Conservation (phyloP, 805 yeast species). For the Candida easanensis region DNA sequence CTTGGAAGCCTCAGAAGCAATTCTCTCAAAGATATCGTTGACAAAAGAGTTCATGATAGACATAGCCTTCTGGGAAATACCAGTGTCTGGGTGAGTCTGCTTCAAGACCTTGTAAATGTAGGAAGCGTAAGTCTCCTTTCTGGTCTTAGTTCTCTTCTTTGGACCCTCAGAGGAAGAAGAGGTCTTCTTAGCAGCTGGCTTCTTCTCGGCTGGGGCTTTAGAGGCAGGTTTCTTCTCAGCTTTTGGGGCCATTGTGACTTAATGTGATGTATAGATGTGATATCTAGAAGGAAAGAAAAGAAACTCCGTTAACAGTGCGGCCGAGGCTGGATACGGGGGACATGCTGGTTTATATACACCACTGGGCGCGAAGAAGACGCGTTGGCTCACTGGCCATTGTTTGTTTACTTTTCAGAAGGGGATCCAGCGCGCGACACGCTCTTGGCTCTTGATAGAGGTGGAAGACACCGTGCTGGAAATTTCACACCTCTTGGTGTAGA, state of each 20-base stretch:
- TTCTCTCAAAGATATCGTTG: slow-evolving; percentile 97
- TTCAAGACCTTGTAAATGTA: slow-evolving; percentile 97
- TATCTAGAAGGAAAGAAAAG: slow-evolving; percentile 2
- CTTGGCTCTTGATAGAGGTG: not conserved
- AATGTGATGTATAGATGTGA: slow-evolving; percentile 9
- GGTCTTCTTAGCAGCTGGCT: slow-evolving; percentile 84
- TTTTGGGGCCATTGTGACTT: slow-evolving; percentile 60
- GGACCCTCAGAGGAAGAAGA: slow-evolving; percentile 74
- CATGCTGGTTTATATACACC: slow-evolving; percentile 1
- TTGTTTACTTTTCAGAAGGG: slow-evolving; percentile 6
- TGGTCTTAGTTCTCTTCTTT: slow-evolving; percentile 92
- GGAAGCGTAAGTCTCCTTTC: slow-evolving; percentile 98
- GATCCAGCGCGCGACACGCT: not conserved
- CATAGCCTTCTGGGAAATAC: slow-evolving; percentile 98
- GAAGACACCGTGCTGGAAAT: slow-evolving; percentile 7
- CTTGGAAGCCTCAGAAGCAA: slow-evolving; percentile 97
- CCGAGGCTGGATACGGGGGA: slow-evolving; percentile 1
- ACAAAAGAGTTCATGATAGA: slow-evolving; percentile 98
- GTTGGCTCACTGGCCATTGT: not conserved
- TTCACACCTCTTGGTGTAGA: not conserved
- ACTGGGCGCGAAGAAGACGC: not conserved
- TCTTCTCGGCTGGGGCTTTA: slow-evolving; percentile 97
- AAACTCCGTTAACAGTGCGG: not conserved
- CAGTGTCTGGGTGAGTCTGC: slow-evolving; percentile 99
- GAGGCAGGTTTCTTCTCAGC: slow-evolving; percentile 64